phyloP scores from a whole-genome alignment of 179 eudicot genomes.

The Drosera spatulata region DNA sequence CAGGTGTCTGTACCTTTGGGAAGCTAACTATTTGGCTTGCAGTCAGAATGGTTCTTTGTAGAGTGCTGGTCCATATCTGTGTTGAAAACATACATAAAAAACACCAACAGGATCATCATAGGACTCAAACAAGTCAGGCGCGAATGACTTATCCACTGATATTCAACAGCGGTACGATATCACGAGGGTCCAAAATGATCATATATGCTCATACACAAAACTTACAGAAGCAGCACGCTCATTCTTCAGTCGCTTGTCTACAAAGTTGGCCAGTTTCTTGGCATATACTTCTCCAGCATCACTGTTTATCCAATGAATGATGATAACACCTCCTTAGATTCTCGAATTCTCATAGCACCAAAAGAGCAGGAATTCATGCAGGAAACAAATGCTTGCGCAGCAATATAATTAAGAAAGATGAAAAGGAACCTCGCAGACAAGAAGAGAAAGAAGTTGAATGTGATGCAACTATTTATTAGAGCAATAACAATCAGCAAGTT shows the following conservation, averaged over 20 bases:
- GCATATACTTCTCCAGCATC: conserved; percentile 79
- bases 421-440: no score
- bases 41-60: conserved; percentile 83
- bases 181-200: no score
- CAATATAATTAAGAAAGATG: no score
- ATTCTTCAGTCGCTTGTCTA: conserved; percentile 83
- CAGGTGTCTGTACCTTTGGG: conserved; percentile 54
- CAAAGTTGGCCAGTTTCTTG: conserved; percentile 90
- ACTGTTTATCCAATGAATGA: conserved; percentile 24
- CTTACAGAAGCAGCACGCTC: conserved; percentile 99
- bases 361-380: no score
- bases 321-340: background rate
- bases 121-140: no score
- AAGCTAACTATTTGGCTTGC: conserved; percentile 81
- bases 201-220: background rate
- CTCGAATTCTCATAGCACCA: background rate
- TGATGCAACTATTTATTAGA: no score
- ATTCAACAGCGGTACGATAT: no score
- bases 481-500: no score
- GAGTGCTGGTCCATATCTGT: conserved; percentile 99
- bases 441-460: no score
- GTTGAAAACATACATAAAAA: background rate
- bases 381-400: no score
- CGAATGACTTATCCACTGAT: no score
- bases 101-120: no score